Percentiles rank a stretch among this genome's conserved stretches.
Conservation (phyloP, 345 rosid genomes). For the Citrus sinensis region DNA sequence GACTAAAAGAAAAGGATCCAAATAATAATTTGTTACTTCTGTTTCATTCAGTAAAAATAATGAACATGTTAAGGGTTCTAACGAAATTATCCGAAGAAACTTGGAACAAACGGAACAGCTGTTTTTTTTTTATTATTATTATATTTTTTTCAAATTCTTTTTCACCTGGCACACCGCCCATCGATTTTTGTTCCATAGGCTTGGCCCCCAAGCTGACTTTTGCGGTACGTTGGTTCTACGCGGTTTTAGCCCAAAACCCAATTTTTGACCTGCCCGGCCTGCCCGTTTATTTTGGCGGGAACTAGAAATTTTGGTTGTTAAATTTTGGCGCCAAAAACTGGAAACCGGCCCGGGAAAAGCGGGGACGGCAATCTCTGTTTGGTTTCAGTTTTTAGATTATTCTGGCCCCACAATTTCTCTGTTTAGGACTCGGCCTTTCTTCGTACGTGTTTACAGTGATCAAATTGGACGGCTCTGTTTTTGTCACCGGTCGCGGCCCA, state of each 20-base stretch:
- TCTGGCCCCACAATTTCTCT: not conserved
- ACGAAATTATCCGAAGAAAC: not conserved
- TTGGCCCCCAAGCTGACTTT: constrained; percentile 23
- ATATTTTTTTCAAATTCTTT: too few species aligned
- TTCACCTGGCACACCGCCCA: constrained; percentile 11
- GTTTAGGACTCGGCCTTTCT: not conserved
- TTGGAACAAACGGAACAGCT: too few species aligned
- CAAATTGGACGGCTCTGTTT: too few species aligned
- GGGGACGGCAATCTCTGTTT: constrained; percentile 8
- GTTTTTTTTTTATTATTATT: too few species aligned
- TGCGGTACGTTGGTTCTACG: not conserved
- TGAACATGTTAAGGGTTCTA: not conserved
- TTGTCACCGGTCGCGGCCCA: too few species aligned
- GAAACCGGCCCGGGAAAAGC: constrained; percentile 22
- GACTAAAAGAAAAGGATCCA: not conserved
- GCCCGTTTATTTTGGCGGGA: constrained; percentile 36
- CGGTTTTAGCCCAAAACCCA: constrained; percentile 20
- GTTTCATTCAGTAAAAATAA: too few species aligned
- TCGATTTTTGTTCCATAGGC: constrained; percentile 21
- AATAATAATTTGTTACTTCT: too few species aligned
- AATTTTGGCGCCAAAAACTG: constrained; percentile 24
- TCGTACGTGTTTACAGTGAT: not conserved
- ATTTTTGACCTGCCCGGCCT: constrained; percentile 27
- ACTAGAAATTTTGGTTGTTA: not conserved
- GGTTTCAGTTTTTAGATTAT: not conserved